phyloP scores from a whole-genome alignment of 2,329 filamentous ascomycete species.

The Calonectria henricotiae region DNA sequence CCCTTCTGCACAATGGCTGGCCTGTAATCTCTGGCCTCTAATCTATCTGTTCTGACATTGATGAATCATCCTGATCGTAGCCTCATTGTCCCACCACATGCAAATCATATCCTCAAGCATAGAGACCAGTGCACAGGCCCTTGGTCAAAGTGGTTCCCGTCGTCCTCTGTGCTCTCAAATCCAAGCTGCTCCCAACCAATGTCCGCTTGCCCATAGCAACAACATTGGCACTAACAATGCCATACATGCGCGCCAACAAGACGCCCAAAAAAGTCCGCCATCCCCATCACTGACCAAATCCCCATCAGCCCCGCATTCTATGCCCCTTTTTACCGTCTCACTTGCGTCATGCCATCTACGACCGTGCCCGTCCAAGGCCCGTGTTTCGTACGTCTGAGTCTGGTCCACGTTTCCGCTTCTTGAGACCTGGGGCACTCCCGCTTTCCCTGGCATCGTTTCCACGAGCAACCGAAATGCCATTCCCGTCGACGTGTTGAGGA shows the following conservation, averaged over 20 bases:
- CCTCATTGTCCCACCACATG: neutral
- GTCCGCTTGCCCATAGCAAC: neutral
- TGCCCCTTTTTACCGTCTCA: neutral
- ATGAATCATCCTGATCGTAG: no score
- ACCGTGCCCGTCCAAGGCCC: neutral
- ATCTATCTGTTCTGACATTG: no score
- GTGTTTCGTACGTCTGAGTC: conserved; percentile 7
- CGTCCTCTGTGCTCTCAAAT: neutral
- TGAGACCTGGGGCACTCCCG: conserved; percentile 17
- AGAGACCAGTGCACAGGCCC: neutral
- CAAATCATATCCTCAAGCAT: neutral
- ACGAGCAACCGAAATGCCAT: conserved; percentile 13
- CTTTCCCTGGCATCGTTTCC: neutral
- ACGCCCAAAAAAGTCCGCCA: neutral
- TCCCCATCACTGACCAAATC: neutral
- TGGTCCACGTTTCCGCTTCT: conserved; percentile 6
- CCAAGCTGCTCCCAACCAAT: conserved; percentile 1
- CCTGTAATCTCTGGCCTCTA: no score
- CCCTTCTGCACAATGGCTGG: no score
- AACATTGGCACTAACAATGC: neutral
- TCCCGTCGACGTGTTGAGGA: conserved; percentile 1
- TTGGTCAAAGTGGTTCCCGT: neutral
- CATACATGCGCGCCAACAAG: neutral
- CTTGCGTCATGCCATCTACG: conserved; percentile 30
- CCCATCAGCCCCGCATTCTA: conserved; percentile 4